A percentile compares a stretch with the other conserved stretches of the same genome.
Conservation (phyloP, 1,139 yeast species). For the Yamadazyma atlantica region DNA sequence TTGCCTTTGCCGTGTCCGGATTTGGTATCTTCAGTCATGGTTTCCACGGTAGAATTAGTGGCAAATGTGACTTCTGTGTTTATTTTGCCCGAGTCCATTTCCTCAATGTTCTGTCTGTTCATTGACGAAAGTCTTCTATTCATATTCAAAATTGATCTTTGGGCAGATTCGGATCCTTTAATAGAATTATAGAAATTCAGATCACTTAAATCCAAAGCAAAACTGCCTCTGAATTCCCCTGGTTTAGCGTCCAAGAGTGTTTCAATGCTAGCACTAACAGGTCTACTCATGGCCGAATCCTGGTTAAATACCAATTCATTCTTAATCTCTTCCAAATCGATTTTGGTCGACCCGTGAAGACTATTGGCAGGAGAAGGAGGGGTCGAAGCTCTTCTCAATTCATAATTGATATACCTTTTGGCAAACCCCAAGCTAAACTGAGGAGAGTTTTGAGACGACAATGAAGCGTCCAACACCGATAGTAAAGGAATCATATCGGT, state of each 20-base stretch:
- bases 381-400: constrained; percentile 13
- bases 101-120: constrained; percentile 28
- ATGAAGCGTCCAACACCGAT: constrained; percentile 32
- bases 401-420: constrained; percentile 26
- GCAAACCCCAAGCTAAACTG: constrained; percentile 38
- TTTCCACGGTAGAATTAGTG: constrained; percentile 14
- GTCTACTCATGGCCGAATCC: constrained; percentile 15
- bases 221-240: constrained; percentile 43
- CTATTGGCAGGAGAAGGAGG: constrained; percentile 8
- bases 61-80: constrained; percentile 40
- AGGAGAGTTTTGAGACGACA: constrained; percentile 35
- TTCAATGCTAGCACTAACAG: constrained; percentile 19
- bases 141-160: constrained; percentile 34
- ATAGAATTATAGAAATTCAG: constrained; percentile 41
- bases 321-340: constrained; percentile 33
- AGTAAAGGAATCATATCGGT: constrained; percentile 35
- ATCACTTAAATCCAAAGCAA: constrained; percentile 44
- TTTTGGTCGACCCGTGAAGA: constrained; percentile 5
- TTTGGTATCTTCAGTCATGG: background rate
- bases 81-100: constrained; percentile 32
- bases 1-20: constrained; percentile 8
- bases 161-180: constrained; percentile 29
- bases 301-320: constrained; percentile 25
- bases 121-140: constrained; percentile 39
- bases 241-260: constrained; percentile 29